Evolutionary conservation across 1,139 yeast species (phyloP).

Genomic region (Yamadazyma membranifaciens): DNA sequence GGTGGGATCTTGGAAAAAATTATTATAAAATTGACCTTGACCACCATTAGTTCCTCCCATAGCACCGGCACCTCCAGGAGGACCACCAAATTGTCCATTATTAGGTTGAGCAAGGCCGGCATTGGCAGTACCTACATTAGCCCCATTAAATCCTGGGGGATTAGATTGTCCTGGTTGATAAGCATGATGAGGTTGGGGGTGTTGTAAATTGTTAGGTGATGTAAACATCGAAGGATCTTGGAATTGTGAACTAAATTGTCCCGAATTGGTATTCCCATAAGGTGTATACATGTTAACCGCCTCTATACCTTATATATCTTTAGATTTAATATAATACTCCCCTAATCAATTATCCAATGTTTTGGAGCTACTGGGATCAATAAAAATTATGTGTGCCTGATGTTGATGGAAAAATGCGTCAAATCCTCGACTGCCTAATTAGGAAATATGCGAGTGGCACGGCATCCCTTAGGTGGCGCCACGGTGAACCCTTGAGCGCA

Average conservation of each 20-base stretch:
- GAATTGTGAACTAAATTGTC: conserved; percentile 7
- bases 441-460: not conserved
- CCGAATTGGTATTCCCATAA: conserved; percentile 26
- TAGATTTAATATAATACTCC: not conserved
- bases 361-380: not conserved
- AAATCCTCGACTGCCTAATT: conserved; percentile 4
- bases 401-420: not conserved
- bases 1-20: conserved; percentile 73
- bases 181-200: conserved; percentile 37
- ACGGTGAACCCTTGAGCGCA: not conserved
- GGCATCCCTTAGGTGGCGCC: too few species aligned
- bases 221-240: conserved; percentile 8
- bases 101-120: too few species aligned
- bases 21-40: conserved; percentile 18
- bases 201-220: conserved; percentile 23
- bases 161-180: conserved; percentile 13
- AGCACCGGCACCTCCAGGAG: conserved; percentile 1
- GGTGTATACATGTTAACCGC: conserved; percentile 43
- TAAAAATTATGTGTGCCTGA: too few species aligned
- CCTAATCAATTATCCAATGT: not conserved
- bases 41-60: conserved; percentile 10
- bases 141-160: conserved; percentile 9
- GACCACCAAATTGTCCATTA: too few species aligned
- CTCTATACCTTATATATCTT: not conserved
- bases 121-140: conserved; percentile 2